Conservation (phyloP, 192 early-diverging fungal species). For the Coemansia sp. region DNA sequence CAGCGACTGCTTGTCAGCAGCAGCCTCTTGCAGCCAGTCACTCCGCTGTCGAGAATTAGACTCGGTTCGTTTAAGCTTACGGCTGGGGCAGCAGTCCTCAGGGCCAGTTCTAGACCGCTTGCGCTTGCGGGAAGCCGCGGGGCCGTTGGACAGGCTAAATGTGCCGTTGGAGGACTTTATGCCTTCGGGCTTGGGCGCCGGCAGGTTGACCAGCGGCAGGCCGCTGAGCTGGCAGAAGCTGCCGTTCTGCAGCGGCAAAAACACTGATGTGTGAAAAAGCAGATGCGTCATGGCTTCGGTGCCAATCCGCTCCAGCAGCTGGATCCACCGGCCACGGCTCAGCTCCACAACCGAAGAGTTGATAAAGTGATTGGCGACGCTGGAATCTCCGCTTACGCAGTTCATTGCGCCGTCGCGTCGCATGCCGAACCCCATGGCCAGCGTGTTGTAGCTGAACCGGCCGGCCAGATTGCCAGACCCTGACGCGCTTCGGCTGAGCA, state of each 20-base stretch:
- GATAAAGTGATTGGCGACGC: constrained; percentile 21
- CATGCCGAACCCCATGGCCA: constrained; percentile 28
- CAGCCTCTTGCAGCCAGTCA: background rate
- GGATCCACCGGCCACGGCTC: constrained; percentile 16
- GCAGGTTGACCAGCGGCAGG: constrained; percentile 9
- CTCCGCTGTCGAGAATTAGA: background rate
- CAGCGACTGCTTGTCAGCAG: background rate
- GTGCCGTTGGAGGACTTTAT: constrained; percentile 6
- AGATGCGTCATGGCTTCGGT: constrained; percentile 27
- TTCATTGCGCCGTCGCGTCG: constrained; percentile 21
- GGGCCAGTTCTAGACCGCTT: background rate
- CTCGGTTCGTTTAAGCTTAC: background rate
- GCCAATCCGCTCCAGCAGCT: constrained; percentile 25
- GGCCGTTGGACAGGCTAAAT: background rate
- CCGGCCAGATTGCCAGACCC: background rate
- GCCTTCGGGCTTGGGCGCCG: background rate
- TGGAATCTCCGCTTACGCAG: constrained; percentile 19
- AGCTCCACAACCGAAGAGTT: constrained; percentile 44
- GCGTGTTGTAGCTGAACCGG: constrained; percentile 15
- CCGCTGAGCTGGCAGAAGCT: constrained; percentile 41
- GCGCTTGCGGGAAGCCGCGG: constrained; percentile 5
- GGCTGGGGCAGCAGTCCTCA: background rate
- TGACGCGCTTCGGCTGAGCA: constrained; percentile 12
- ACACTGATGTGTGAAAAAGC: constrained; percentile 28
- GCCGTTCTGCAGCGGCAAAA: constrained; percentile 27